Evolutionary conservation across 495 filamentous ascomycete species (phyloP).

Genomic region (Saxophila tyrrhenica): DNA sequence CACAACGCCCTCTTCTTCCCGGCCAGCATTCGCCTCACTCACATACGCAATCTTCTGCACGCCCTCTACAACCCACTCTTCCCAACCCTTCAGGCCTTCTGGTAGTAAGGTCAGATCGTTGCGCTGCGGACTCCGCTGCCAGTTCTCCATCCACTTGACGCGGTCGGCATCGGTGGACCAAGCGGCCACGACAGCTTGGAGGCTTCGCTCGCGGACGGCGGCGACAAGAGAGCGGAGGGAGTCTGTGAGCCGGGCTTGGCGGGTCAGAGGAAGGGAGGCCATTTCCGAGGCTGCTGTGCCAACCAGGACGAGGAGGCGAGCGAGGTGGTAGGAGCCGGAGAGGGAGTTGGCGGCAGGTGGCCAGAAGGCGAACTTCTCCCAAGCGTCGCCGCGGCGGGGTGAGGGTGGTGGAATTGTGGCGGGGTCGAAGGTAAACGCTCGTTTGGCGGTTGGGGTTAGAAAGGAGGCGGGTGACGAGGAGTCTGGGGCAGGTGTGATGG

Average conservation of each 20-base stretch:
- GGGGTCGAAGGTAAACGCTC: conserved; percentile 66
- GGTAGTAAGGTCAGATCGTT: conserved; percentile 87
- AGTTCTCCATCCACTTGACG: conserved; percentile 82
- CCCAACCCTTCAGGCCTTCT: conserved; percentile 63
- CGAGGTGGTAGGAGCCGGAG: conserved; percentile 75
- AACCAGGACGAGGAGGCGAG: conserved; percentile 65
- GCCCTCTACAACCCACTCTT: conserved; percentile 60
- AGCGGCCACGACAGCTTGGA: conserved; percentile 64
- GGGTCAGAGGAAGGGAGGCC: conserved; percentile 57
- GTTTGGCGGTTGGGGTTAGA: conserved; percentile 41
- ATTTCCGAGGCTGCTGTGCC: conserved; percentile 80
- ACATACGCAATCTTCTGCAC: conserved; percentile 95
- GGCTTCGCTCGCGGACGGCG: conserved; percentile 69
- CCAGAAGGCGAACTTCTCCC: conserved; percentile 97
- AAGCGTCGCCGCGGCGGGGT: conserved; percentile 62
- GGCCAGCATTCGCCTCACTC: conserved; percentile 53
- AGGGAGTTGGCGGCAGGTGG: conserved; percentile 84
- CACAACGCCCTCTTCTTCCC: conserved; percentile 45
- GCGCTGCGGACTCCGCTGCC: conserved; percentile 67
- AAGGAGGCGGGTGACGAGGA: conserved; percentile 30
- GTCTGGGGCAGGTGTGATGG: conserved; percentile 55
- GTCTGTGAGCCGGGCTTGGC: conserved; percentile 48
- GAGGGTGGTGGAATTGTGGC: conserved; percentile 67
- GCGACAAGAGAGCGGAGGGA: conserved; percentile 60
- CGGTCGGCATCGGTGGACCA: conserved; percentile 86